Evolutionary conservation across 805 yeast species (phyloP).

Genomic region (Starmerella asiatica): DNA sequence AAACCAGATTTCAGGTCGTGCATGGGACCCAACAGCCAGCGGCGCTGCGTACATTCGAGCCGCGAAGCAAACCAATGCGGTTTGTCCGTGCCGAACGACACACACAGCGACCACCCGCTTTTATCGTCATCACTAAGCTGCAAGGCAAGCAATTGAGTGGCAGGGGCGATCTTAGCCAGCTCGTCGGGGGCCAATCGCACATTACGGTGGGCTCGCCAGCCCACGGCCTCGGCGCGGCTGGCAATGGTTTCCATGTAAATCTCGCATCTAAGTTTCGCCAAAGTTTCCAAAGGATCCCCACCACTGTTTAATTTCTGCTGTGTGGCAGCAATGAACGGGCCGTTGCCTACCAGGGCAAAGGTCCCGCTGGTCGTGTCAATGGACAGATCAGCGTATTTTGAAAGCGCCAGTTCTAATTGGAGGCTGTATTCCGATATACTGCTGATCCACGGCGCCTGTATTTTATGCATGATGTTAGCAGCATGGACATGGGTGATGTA

Average conservation of each 20-base stretch:
- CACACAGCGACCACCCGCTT: constrained; percentile 30
- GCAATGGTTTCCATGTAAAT: constrained; percentile 40
- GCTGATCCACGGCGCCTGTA: constrained; percentile 14
- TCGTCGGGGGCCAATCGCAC: constrained; percentile 40
- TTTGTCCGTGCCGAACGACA: constrained; percentile 19
- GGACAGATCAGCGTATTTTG: constrained; percentile 15
- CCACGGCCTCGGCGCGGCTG: constrained; percentile 43
- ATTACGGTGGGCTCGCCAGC: constrained; percentile 52
- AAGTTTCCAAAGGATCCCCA: constrained; percentile 23
- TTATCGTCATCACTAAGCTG: constrained; percentile 25
- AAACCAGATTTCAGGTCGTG: constrained; percentile 9
- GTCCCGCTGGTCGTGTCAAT: constrained; percentile 21
- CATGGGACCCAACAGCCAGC: constrained; percentile 20
- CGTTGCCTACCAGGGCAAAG: constrained; percentile 13
- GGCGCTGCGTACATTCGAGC: constrained; percentile 13
- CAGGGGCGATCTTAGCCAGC: constrained; percentile 25
- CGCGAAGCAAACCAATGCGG: constrained; percentile 20
- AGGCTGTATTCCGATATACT: constrained; percentile 3
- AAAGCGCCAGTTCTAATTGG: constrained; percentile 8
- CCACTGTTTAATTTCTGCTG: constrained; percentile 17
- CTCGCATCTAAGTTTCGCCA: constrained; percentile 38
- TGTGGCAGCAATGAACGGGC: constrained; percentile 15
- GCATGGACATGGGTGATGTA: constrained; percentile 16
- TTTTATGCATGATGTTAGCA: constrained; percentile 3
- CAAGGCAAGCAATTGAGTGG: constrained; percentile 22